Evolutionary conservation across 176 grass and related monocot species (phyloP).

Genomic region (Ensete glaucum): DNA sequence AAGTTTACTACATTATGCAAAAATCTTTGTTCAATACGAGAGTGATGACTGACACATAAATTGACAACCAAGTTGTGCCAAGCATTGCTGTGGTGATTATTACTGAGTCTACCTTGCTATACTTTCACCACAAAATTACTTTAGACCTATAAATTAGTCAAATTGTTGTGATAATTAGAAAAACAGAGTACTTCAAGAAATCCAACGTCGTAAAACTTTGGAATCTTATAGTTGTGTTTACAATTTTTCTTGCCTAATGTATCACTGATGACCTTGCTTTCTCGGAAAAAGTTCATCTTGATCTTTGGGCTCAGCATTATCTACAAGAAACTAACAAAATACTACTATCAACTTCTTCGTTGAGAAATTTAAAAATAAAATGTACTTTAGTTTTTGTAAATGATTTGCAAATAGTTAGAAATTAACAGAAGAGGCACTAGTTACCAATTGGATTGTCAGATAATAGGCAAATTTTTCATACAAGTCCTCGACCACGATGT

Average conservation of each 20-base stretch:
- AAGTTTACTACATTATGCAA: background rate
- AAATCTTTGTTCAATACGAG: background rate
- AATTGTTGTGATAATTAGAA: no score
- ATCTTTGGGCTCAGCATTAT: no score
- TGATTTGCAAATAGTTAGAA: background rate
- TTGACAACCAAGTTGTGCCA: background rate
- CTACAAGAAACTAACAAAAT: background rate
- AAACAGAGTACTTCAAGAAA: no score
- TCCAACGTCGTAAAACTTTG: no score
- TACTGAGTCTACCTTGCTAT: background rate
- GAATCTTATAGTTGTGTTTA: no score
- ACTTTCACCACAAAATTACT: no score
- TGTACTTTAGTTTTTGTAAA: background rate
- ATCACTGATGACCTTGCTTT: no score
- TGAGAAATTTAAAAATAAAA: background rate
- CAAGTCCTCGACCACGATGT: conserved; percentile 46
- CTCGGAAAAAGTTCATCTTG: no score
- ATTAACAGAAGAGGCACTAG: conserved; percentile 3
- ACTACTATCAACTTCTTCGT: background rate
- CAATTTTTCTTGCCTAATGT: no score
- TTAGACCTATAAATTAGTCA: no score
- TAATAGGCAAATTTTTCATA: conserved; percentile 67
- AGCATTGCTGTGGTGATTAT: background rate
- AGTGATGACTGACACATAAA: background rate
- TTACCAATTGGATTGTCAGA: conserved; percentile 48